phyloP scores from a whole-genome alignment of 2,329 filamentous ascomycete genomes.

The Ophiostoma himal-ulmi region DNA sequence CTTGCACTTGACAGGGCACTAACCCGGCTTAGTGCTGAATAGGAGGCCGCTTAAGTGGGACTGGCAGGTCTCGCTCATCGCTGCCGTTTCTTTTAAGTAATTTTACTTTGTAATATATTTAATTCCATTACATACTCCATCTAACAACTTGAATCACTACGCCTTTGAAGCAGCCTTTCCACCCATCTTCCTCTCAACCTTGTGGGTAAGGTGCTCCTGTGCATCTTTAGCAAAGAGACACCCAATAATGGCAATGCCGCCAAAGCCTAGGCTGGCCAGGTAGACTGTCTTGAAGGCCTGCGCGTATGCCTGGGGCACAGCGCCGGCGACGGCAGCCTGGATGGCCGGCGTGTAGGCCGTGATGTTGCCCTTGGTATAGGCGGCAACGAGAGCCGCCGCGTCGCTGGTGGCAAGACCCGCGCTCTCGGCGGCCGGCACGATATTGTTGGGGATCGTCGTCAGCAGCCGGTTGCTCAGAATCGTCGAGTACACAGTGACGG shows the following conservation, averaged over 20 bases:
- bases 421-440: background rate
- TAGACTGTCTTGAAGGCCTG: slow-evolving; percentile 21
- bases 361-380: background rate
- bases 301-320: slow-evolving; percentile 11
- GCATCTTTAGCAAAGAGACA: slow-evolving; percentile 19
- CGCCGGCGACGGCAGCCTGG: background rate
- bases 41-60: background rate
- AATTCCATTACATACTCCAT: no score
- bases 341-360: background rate
- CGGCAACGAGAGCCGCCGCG: background rate
- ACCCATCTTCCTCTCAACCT: slow-evolving; percentile 19
- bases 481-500: slow-evolving; percentile 16
- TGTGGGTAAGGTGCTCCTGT: slow-evolving; percentile 18
- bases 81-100: background rate
- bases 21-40: background rate
- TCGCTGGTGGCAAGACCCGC: background rate
- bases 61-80: background rate
- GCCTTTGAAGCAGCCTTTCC: no score
- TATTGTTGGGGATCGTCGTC: slow-evolving; percentile 29
- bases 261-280: slow-evolving; percentile 18
- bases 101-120: background rate
- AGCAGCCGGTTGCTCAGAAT: slow-evolving; percentile 29
- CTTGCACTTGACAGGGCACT: background rate
- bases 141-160: background rate
- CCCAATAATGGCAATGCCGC: slow-evolving; percentile 19